A percentile compares a stretch with the other conserved stretches of the same genome.
These are phyloP conservation scores for Spergularia azorica DNA, from an alignment of 179 eudicot species.

Conservation along the genomic window DNA sequence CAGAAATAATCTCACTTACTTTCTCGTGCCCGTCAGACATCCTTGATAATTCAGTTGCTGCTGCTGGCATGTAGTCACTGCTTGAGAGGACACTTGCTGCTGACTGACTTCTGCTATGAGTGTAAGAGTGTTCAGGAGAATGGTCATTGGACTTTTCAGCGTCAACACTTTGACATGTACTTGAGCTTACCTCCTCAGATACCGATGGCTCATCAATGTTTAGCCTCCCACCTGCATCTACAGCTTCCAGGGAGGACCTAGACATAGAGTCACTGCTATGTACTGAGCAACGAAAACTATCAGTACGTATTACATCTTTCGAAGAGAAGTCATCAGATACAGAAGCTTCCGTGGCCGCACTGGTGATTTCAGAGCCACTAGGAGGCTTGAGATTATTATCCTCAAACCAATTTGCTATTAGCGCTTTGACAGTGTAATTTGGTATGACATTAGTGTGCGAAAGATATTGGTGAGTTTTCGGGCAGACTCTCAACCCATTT, in stretches of 20 bases:
- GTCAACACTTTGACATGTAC: conserved; percentile 22
- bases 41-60: conserved; percentile 45
- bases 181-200: conserved; percentile 42
- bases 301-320: conserved; percentile 45
- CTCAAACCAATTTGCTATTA: conserved; percentile 77
- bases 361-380: conserved; percentile 19
- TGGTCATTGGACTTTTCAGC: conserved; percentile 39
- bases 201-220: conserved; percentile 35
- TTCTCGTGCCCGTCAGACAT: conserved; percentile 44
- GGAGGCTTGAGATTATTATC: conserved; percentile 54
- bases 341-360: conserved; percentile 19
- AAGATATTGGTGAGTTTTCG: conserved; percentile 64
- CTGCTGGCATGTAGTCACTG: conserved; percentile 48
- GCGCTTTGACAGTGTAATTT: conserved; percentile 81
- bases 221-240: conserved; percentile 40
- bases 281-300: conserved; percentile 48
- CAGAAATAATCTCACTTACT: conserved; percentile 45
- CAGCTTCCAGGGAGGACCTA: conserved; percentile 38
- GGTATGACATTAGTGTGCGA: conserved; percentile 71
- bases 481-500: conserved; percentile 64
- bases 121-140: conserved; percentile 63
- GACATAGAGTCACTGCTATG: conserved; percentile 54
- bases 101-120: conserved; percentile 84
- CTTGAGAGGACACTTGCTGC: conserved; percentile 68
- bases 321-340: conserved; percentile 25